Conservation (phyloP, 805 yeast genomes). For the Yarrowia divulgata region DNA sequence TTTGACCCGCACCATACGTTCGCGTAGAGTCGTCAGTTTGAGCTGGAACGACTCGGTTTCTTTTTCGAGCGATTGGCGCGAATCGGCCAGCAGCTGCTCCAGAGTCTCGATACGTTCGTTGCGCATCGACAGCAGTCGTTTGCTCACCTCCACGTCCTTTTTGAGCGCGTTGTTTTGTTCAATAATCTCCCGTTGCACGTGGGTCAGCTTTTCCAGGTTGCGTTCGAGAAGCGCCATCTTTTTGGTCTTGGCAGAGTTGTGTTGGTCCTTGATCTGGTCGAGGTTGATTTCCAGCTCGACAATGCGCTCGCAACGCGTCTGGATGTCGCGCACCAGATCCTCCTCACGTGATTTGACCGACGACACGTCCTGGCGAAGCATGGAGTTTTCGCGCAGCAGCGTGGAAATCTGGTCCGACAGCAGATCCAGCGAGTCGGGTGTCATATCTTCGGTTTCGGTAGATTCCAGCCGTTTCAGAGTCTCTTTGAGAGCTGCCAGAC, state of each 20-base stretch:
- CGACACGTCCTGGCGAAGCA: constrained; percentile 17
- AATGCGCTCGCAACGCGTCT: constrained; percentile 51
- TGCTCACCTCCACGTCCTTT: constrained; percentile 62
- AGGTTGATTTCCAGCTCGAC: constrained; percentile 56
- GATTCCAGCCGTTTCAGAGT: not conserved
- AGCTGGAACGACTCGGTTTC: constrained; percentile 35
- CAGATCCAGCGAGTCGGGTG: not conserved
- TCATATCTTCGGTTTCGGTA: constrained; percentile 5
- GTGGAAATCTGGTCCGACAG: constrained; percentile 15
- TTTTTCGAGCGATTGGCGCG: constrained; percentile 16
- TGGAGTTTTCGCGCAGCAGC: constrained; percentile 11
- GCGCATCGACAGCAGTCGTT: constrained; percentile 64
- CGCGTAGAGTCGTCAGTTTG: constrained; percentile 8
- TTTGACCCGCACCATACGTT: constrained; percentile 28
- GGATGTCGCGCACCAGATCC: constrained; percentile 47
- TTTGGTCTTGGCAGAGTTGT: constrained; percentile 49
- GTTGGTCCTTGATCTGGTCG: constrained; percentile 52
- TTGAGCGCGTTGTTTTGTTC: constrained; percentile 64
- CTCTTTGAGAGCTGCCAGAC: constrained; percentile 14
- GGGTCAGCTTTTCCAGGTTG: constrained; percentile 63
- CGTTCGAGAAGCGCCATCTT: constrained; percentile 63
- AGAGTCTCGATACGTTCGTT: constrained; percentile 63
- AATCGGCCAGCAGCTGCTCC: constrained; percentile 48
- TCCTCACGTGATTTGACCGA: constrained; percentile 44
- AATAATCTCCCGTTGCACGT: constrained; percentile 68